Evolutionary conservation across 345 rosid species (phyloP).

Genomic region (Psidium guajava): DNA sequence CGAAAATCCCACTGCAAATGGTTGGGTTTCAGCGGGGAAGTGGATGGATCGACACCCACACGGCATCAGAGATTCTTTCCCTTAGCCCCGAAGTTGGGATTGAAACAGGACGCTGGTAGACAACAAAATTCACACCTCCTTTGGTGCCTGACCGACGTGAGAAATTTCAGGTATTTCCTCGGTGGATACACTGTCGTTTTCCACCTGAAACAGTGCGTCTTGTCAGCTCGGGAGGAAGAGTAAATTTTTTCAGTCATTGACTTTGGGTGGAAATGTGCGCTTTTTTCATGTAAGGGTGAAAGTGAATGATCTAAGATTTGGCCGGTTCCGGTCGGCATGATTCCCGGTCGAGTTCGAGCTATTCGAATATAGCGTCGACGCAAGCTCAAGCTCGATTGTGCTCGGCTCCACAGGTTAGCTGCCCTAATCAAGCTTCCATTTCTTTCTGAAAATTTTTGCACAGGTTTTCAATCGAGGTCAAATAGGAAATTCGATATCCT

Average conservation of each 20-base stretch:
- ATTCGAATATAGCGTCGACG: not conserved
- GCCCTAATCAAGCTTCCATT: not conserved
- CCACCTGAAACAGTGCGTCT: not conserved
- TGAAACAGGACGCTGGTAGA: not conserved
- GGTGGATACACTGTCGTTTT: not conserved
- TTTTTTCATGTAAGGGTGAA: not conserved
- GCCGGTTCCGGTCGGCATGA: not conserved
- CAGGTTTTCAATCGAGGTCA: not conserved
- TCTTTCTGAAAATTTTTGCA: not conserved
- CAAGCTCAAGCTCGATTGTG: not conserved
- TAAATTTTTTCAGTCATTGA: not conserved
- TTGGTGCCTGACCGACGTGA: not conserved
- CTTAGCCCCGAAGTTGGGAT: not conserved
- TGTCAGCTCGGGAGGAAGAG: not conserved
- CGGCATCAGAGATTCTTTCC: conserved; percentile 4
- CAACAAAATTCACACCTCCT: not conserved
- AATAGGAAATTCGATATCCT: not conserved
- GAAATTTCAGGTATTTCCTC: not conserved
- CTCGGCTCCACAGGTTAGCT: not conserved
- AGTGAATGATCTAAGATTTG: not conserved
- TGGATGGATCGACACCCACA: not conserved
- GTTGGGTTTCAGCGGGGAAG: not conserved
- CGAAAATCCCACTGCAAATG: not conserved
- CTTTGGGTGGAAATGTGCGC: not conserved
- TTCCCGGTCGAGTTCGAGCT: not conserved